Percentiles rank a stretch among this genome's conserved stretches.
Conservation (phyloP, 2,329 filamentous ascomycete genomes). For the Diaporthe sp. region DNA sequence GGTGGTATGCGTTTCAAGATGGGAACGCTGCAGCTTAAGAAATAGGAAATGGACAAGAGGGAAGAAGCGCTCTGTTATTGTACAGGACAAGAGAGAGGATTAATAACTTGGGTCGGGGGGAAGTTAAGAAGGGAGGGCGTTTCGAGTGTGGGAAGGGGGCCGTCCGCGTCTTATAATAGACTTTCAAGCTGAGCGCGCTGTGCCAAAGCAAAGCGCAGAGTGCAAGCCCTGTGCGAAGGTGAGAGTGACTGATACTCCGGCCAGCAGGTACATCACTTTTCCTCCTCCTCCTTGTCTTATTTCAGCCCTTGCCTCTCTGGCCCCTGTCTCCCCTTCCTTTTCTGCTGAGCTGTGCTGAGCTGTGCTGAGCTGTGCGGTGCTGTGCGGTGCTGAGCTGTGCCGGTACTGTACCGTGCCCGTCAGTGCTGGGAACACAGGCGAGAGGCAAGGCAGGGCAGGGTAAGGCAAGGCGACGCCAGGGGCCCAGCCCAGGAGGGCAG, state of each 20-base stretch:
- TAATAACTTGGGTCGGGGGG: conserved; percentile 39
- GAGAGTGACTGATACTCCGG: conserved; percentile 35
- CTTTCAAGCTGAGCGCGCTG: conserved; percentile 40
- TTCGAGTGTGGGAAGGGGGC: conserved; percentile 44
- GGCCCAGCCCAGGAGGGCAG: conserved; percentile 26
- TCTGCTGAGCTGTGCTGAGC: conserved; percentile 2
- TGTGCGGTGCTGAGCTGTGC: neutral
- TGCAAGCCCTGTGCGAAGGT: conserved; percentile 36
- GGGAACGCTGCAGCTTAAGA: conserved; percentile 24
- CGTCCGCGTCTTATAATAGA: conserved; percentile 45
- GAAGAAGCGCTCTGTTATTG: conserved; percentile 37
- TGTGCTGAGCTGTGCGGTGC: conserved; percentile 2
- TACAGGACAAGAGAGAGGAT: conserved; percentile 37
- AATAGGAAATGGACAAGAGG: conserved; percentile 31
- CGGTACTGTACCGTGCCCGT: conserved; percentile 1
- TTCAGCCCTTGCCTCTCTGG: conserved; percentile 23
- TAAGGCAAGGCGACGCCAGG: conserved; percentile 26
- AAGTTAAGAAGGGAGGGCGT: conserved; percentile 40
- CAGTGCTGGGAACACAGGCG: conserved; percentile 32
- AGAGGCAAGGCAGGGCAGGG: conserved; percentile 32
- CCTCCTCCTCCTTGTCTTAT: conserved; percentile 12
- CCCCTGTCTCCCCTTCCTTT: conserved; percentile 5
- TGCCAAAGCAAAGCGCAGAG: conserved; percentile 36
- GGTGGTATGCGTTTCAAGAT: conserved; percentile 37
- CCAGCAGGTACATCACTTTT: conserved; percentile 22